Evolutionary conservation across 2,329 filamentous ascomycete species (phyloP), one percentile per base, ranked within the genome.

Genomic region (Blastomyces gilchristii): DNA sequence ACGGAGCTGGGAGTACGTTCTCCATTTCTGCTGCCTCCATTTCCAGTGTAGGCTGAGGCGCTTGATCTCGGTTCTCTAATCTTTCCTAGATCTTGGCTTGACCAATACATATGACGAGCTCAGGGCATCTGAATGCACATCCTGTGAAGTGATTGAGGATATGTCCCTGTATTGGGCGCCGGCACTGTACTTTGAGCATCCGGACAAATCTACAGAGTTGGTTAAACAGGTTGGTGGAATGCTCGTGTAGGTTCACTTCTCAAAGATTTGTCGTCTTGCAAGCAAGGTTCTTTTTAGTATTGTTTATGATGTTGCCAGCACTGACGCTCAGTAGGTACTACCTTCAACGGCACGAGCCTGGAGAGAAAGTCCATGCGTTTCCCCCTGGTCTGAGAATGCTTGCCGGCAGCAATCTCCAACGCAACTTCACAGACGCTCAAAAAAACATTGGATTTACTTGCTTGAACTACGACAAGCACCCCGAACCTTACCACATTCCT

Each of bases 401-500:
- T 53, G 69, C 69, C 53, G 69, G 69, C 1, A 58, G 68, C 64
- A 62, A 64, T 16, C 60, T 60, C 49, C 64, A 66, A 50, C 65
- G 67, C 39, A 64, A 66, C 9, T 65, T 63, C 1, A 53, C 66
- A 16, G 58, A 67, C 16, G 60, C 65, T 1, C 69, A 71, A 34
- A 77, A 83, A 45, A 85, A 83, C 31, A 78, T 86, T 56, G 81
- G 77, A 53, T 85, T 81, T 68, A 79, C 79, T 63, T 88, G 85
- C 67, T 76, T 87, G 12, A 78, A 78, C 62, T 78, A 81, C 59
- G 74, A 71, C 53, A 75, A 78, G 12, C 72, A 73, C 12, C 74
- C 74, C 2, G 80, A 85, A 61, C 81, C 77, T 1, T 75, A 76
- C n/a, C 74, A 84, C n/a, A 88, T 94, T 72, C 89, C 89, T 37